Evolutionary conservation across 768 basidiomycete genomes (phyloP).

Genomic region (Mycena floridula): DNA sequence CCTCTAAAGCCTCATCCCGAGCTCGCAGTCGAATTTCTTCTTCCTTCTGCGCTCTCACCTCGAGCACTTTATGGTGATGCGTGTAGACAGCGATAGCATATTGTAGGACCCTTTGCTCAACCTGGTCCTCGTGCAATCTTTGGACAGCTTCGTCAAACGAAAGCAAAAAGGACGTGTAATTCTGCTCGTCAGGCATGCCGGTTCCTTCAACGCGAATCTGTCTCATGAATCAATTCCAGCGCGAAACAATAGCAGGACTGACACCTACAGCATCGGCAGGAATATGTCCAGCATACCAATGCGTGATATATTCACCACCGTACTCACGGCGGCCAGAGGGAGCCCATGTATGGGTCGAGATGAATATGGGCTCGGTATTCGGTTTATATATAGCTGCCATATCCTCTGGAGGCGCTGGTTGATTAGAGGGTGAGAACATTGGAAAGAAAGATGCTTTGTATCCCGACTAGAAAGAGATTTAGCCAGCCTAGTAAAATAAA

Average conservation of each 20-base stretch:
- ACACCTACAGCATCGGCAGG: constrained; percentile 38
- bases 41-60: no score
- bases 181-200: constrained; percentile 51
- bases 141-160: constrained; percentile 33
- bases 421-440: constrained; percentile 31
- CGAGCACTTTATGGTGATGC: no score
- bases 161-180: constrained; percentile 39
- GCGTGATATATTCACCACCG: constrained; percentile 49
- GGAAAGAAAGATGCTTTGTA: constrained; percentile 42
- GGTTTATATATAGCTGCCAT: background rate
- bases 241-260: background rate
- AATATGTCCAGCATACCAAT: constrained; percentile 54
- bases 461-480: constrained; percentile 33
- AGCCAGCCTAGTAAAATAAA: background rate
- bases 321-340: constrained; percentile 4
- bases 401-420: constrained; percentile 31
- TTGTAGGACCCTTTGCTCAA: background rate
- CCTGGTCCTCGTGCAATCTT: background rate
- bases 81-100: background rate
- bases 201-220: constrained; percentile 44
- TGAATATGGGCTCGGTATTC: constrained; percentile 40
- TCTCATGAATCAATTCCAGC: background rate
- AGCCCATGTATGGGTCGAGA: constrained; percentile 26
- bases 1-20: no score
- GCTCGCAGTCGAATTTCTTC: no score